Conservation (phyloP, 169 alveolate genomes). For the Theileria annulata region DNA sequence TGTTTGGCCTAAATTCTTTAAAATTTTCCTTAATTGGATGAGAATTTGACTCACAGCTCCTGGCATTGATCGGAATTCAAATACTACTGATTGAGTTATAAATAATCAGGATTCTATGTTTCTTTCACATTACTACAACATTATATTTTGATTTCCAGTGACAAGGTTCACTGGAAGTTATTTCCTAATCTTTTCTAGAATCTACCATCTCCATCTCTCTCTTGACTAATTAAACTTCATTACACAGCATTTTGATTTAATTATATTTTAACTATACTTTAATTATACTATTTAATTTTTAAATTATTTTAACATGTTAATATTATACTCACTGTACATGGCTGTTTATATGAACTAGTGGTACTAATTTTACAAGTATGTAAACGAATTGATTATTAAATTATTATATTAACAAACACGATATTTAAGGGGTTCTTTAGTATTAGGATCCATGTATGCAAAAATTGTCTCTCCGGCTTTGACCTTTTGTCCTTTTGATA, state of each 20-base stretch:
- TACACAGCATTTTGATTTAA: background rate
- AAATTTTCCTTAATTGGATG: background rate
- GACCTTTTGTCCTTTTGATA: slow-evolving; percentile 1
- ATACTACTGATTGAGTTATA: background rate
- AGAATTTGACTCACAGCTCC: background rate
- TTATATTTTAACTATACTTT: background rate
- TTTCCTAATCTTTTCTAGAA: background rate
- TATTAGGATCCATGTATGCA: slow-evolving; percentile 2
- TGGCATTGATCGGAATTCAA: background rate
- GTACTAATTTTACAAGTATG: background rate
- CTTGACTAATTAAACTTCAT: too few relatives aligned
- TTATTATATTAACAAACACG: background rate
- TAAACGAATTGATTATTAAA: background rate
- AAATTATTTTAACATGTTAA: background rate
- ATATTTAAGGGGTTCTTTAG: background rate
- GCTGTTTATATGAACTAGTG: too few relatives aligned
- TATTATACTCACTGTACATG: background rate
- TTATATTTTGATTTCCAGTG: background rate
- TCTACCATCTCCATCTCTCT: background rate
- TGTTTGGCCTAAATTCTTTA: background rate
- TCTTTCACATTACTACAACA: background rate
- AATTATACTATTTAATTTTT: too few relatives aligned
- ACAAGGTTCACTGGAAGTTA: background rate
- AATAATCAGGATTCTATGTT: background rate
- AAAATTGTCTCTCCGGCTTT: slow-evolving; percentile 5